phyloP scores from a whole-genome alignment of 305 asterid genomes.

The Nicotiana rustica region DNA sequence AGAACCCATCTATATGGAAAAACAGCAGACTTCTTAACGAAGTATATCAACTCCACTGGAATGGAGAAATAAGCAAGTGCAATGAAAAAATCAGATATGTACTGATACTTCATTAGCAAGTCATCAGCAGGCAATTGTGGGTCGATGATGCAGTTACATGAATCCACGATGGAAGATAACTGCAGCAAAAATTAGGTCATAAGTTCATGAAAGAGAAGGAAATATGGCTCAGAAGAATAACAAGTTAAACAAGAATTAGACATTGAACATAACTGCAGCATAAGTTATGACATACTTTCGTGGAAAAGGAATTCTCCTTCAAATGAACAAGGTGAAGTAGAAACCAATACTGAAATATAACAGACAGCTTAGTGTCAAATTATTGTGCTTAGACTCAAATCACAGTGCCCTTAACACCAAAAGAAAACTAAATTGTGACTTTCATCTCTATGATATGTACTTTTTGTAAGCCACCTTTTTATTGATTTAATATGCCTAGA shows the following conservation, averaged over 20 bases:
- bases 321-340: conserved; percentile 22
- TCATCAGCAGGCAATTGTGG: conserved; percentile 97
- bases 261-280: conserved; percentile 14
- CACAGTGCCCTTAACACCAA: conserved; percentile 22
- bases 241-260: conserved; percentile 5
- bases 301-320: neutral
- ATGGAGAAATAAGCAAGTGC: conserved; percentile 98
- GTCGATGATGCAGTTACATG: conserved; percentile 83
- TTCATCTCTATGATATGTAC: conserved; percentile 9
- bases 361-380: neutral
- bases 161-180: conserved; percentile 53
- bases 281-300: neutral
- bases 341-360: neutral
- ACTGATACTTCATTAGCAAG: conserved; percentile 91
- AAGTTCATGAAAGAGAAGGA: conserved; percentile 9
- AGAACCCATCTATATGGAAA: conserved; percentile 53
- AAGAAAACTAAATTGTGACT: neutral
- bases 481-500: neutral
- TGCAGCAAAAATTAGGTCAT: conserved; percentile 21
- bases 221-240: conserved; percentile 27
- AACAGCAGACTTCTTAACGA: conserved; percentile 95
- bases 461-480: neutral
- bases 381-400: neutral
- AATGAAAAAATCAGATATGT: conserved; percentile 95
- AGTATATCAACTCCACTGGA: conserved; percentile 94